phyloP scores from a whole-genome alignment of 2,329 filamentous ascomycete species.

The Aotearoamyces nothofagi region DNA sequence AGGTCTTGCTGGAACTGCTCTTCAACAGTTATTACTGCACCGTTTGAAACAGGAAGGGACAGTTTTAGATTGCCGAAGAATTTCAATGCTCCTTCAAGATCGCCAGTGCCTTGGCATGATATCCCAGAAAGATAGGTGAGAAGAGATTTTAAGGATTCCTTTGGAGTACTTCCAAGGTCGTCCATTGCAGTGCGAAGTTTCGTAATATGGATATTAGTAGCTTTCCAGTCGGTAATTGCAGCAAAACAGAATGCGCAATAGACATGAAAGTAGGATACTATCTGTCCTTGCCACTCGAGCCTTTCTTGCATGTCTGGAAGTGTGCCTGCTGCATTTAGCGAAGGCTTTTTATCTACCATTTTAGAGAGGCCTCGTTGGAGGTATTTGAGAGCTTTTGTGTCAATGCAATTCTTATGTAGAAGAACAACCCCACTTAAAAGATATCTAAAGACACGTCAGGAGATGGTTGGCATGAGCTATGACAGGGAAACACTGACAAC shows the following conservation, averaged over 20 bases:
- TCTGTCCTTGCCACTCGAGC: conserved; percentile 15
- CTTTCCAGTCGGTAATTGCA: conserved; percentile 14
- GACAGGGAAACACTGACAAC: conserved; percentile 2
- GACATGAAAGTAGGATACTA: conserved; percentile 17
- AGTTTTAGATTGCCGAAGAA: conserved; percentile 52
- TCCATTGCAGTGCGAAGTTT: conserved; percentile 10
- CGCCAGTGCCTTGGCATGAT: conserved; percentile 62
- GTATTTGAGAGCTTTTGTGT: conserved; percentile 36
- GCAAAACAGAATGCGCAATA: conserved; percentile 18
- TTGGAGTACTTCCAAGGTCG: conserved; percentile 10
- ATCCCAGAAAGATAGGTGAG: conserved; percentile 54
- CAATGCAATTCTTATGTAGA: conserved; percentile 33
- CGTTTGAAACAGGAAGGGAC: conserved; percentile 25
- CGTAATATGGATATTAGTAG: conserved; percentile 12
- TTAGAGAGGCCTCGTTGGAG: conserved; percentile 39
- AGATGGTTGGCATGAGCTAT: not conserved
- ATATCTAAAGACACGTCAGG: conserved; percentile 23
- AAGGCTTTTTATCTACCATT: conserved; percentile 10
- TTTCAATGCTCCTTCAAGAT: conserved; percentile 50
- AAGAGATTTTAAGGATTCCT: conserved; percentile 12
- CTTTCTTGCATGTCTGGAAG: conserved; percentile 14
- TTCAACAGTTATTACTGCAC: conserved; percentile 22
- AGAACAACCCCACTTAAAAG: conserved; percentile 38
- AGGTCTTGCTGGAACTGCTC: conserved; percentile 45
- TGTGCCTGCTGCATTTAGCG: conserved; percentile 20